Evolutionary conservation across 2,329 filamentous ascomycete species (phyloP).

Genomic region (Elsinoe arachidis): DNA sequence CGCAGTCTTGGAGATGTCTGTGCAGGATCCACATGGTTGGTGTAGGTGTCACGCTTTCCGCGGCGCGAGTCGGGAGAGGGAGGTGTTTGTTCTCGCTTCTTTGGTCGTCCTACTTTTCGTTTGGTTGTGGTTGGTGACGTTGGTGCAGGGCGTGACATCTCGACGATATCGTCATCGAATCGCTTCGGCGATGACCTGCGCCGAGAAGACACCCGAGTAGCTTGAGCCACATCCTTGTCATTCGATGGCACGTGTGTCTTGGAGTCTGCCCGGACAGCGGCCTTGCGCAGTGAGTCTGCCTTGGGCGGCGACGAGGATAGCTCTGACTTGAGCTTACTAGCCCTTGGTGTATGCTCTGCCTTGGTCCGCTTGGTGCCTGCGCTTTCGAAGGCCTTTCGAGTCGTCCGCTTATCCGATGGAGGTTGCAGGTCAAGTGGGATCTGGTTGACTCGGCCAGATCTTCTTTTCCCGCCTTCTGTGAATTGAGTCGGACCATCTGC

Average conservation of each 20-base stretch:
- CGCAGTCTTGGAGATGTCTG: slow-evolving; percentile 22
- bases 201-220: slow-evolving; percentile 1
- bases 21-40: background rate
- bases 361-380: background rate
- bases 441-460: slow-evolving; percentile 50
- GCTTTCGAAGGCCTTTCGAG: slow-evolving; percentile 29
- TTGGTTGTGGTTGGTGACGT: background rate
- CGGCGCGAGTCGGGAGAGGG: background rate
- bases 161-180: background rate
- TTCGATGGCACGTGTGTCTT: background rate
- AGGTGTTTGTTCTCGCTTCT: slow-evolving; percentile 2
- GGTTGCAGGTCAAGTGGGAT: slow-evolving; percentile 41
- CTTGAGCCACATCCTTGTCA: background rate
- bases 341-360: background rate
- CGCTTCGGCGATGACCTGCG: slow-evolving; percentile 5
- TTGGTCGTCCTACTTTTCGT: background rate
- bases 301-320: background rate
- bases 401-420: slow-evolving; percentile 39
- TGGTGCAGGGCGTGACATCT: background rate
- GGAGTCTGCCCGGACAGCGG: background rate
- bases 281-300: background rate
- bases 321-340: slow-evolving; percentile 1
- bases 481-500: slow-evolving; percentile 85
- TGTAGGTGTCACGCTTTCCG: background rate
- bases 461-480: slow-evolving; percentile 53